phyloP scores from a whole-genome alignment of 306 rosid species.

The Trifolium repens region DNA sequence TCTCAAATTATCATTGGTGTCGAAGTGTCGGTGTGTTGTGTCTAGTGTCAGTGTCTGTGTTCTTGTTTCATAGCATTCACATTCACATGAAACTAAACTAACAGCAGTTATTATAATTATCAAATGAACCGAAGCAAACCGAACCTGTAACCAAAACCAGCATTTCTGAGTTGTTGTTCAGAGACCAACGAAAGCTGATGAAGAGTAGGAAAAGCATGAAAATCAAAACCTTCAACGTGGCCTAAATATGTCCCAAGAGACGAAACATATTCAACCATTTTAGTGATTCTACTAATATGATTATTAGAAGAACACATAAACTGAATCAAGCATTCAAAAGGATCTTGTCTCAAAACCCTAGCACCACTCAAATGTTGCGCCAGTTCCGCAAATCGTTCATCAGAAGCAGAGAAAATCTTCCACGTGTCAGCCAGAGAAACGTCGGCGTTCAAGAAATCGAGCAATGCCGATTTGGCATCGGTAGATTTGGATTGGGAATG shows the following conservation, averaged over 20 bases:
- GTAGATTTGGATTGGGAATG: constrained; percentile 51
- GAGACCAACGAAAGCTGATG: constrained; percentile 63
- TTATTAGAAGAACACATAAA: constrained; percentile 91
- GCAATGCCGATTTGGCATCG: constrained; percentile 49
- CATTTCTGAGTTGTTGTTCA: constrained; percentile 74
- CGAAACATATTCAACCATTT: constrained; percentile 85
- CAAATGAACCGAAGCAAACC: background rate
- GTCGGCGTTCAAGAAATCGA: constrained; percentile 73
- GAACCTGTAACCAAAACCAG: constrained; percentile 94
- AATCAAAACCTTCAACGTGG: constrained; percentile 63
- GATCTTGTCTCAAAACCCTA: constrained; percentile 89
- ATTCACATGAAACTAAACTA: background rate
- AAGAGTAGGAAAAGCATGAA: constrained; percentile 72
- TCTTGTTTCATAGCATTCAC: no score
- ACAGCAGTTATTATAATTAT: background rate
- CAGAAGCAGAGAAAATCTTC: constrained; percentile 71
- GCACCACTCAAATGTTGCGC: constrained; percentile 70
- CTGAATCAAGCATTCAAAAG: constrained; percentile 89
- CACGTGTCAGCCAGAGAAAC: constrained; percentile 69
- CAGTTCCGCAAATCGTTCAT: constrained; percentile 68
- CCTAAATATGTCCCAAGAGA: constrained; percentile 74
- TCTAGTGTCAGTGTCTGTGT: no score
- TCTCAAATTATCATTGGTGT: no score
- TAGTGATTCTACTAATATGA: constrained; percentile 80
- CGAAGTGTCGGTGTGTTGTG: no score